A percentile compares a stretch with the other conserved stretches of the same genome.
Conservation (phyloP, 2,329 filamentous ascomycete genomes). For the Penicillium sp. region DNA sequence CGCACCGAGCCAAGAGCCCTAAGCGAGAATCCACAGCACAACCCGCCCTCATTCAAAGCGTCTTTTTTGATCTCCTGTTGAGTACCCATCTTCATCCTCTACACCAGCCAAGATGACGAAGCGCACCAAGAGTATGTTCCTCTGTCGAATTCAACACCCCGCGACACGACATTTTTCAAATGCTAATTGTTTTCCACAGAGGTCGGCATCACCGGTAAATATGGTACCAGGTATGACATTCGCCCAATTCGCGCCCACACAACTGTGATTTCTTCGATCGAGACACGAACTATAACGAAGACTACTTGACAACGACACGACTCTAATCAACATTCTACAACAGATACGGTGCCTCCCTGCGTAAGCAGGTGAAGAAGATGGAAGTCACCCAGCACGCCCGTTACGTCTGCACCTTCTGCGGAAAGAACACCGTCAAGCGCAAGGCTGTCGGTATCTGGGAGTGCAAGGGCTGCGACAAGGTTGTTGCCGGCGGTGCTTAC, state of each 20-base stretch:
- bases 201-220: conserved; percentile 99
- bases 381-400: conserved; percentile 98
- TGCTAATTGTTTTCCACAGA: conserved; percentile 49
- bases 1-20: conserved; percentile 34
- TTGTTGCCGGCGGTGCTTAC: conserved; percentile 89
- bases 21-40: conserved; percentile 43
- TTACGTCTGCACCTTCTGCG: conserved; percentile 98
- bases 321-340: conserved; percentile 24
- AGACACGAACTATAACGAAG: conserved; percentile 11
- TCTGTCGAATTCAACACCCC: neutral
- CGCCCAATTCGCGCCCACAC: conserved; percentile 23
- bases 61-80: conserved; percentile 36
- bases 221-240: conserved; percentile 81
- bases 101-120: conserved; percentile 76
- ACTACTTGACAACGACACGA: conserved; percentile 15
- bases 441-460: conserved; percentile 93
- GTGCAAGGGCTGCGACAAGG: conserved; percentile 95
- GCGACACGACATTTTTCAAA: conserved; percentile 14
- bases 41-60: conserved; percentile 33
- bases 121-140: conserved; percentile 73
- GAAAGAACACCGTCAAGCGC: conserved; percentile 91
- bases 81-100: conserved; percentile 40
- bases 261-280: conserved; percentile 16
- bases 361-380: conserved; percentile 99
- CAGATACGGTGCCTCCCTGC: conserved; percentile 98